Evolutionary conservation across 192 early-diverging fungal species (phyloP), one percentile per base, ranked within the genome.

Genomic region (Podila horticola): DNA sequence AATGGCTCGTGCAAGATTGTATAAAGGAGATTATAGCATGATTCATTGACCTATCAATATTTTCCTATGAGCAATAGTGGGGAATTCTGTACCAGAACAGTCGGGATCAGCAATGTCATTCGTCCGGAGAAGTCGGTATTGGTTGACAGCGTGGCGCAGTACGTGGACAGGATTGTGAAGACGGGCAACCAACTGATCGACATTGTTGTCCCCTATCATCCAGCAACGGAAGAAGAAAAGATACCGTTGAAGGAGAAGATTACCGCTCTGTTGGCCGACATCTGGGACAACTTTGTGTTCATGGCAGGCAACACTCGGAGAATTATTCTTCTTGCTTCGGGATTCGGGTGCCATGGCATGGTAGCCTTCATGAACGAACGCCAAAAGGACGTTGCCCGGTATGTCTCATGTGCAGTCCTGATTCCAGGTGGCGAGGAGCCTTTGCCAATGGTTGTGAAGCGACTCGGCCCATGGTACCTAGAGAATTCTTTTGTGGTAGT

Each of bases 221-320:
- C 77, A 34, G 77, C 77, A 17, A 73, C 77, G 22, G 77, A 81
- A 17, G 71, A 81, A 10, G 77, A 81, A 11, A 72, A 66, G 58
- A 34, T 26, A 10, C 29, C 64, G 24, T 57, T 81, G 50, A 81
- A 73, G 30, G 77, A 81, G 48, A 81, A 79, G 41, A 51, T 77
- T 10, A 64, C 72, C 8, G 72, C 58, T 6, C 49, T 84, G 22
- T 30, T 84, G 36, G 48, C 73, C 5, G 75, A 84, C 41, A 72
- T 84, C 55, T 84, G 83, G 83, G 83, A 84, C 51, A 84, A 74
- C 52, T 74, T 67, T 69, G 72, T 67, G 11, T 61, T 29, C 15
- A 64, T 69, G 26, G 59, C 66, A 12, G 67, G 62, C 41, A 11
- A 19, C 5, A 69, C 81, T 9, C 60, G 72, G 10, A 29, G 74